phyloP scores from a whole-genome alignment of 176 grass and related monocot species.

The Ananas comosus region DNA sequence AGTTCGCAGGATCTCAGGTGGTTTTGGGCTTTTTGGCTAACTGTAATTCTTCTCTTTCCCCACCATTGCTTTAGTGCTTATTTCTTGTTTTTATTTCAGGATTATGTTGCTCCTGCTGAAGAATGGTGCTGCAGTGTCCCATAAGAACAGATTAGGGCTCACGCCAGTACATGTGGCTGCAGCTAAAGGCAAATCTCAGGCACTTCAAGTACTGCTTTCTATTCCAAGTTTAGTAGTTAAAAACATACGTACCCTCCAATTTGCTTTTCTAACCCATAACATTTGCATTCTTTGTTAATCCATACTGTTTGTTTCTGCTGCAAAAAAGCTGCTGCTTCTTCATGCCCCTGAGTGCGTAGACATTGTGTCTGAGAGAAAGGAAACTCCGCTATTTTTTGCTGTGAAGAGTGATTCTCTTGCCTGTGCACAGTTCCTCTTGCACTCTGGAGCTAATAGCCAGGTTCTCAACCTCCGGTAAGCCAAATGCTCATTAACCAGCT shows the following conservation, averaged over 20 bases:
- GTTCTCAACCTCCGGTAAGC: constrained; percentile 41
- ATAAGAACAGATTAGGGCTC: constrained; percentile 50
- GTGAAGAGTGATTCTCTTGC: constrained; percentile 39
- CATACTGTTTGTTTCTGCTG: constrained; percentile 19
- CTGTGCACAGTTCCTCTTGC: constrained; percentile 42
- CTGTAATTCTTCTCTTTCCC: not conserved
- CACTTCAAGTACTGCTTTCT: constrained; percentile 42
- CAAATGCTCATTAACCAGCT: constrained; percentile 1
- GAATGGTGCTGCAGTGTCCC: constrained; percentile 48
- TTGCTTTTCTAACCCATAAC: too few species aligned
- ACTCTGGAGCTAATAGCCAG: constrained; percentile 42
- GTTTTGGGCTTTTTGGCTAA: constrained; percentile 1
- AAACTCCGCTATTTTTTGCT: constrained; percentile 55
- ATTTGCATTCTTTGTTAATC: too few species aligned
- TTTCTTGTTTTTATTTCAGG: constrained; percentile 18
- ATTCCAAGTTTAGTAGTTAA: too few species aligned
- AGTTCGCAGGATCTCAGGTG: constrained; percentile 46
- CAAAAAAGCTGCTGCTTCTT: constrained; percentile 37
- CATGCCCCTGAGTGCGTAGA: constrained; percentile 49
- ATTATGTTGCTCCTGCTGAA: constrained; percentile 48
- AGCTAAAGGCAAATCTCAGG: constrained; percentile 53
- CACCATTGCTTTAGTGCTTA: not conserved
- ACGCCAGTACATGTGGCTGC: constrained; percentile 44
- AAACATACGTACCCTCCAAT: not conserved
- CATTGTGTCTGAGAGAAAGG: constrained; percentile 54